Evolutionary conservation across 2,329 filamentous ascomycete genomes (phyloP), one percentile per base, ranked within the genome.

Genomic region (Clarireedia monteithiana): DNA sequence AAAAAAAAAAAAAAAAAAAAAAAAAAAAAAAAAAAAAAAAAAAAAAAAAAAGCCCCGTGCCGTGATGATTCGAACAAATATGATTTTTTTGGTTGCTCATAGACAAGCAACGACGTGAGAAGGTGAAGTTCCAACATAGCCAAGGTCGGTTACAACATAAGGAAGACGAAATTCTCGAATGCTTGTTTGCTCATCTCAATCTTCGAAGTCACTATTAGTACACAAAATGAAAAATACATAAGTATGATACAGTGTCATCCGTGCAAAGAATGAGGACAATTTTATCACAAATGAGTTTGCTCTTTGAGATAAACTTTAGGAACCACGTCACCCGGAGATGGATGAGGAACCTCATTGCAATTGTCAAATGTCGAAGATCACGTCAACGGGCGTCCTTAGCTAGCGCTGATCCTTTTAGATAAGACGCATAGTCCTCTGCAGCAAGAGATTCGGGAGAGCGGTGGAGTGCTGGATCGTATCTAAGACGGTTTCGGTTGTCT

Each of bases 61-160:
- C 46, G 46, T 50, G 42, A 44, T 50, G 50, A 50, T 50, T 45
- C 36, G 50, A 55, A 36, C 40, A 55, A 55, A 50, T 44, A 50
- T 14, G 40, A 55, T 49, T 36, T 34, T 34, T 45, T 49, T 34
- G 26, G 26, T 45, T 40, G 46, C 46, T 7, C 49, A 44, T 24
- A 17, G 20, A 49, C 40, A 55, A 30, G 38, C 26, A 12, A 7
- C 17, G 36, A 42, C 40, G 38, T 55, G 10, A 44, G 23, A 7
- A 38, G 45, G 24, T 38, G 15, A 42, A 40, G 26, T 15, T 14
- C 46, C 39, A 50, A 42, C 34, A 55, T 50, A 40, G n/a, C 42
- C n/a, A 40, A 40, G 39, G 14, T 40, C 39, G 39, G 27, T 30
- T 30, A 30, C 27, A 30, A 30, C 27, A 30, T 30, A 30, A 30